A percentile compares a stretch with the other conserved stretches of the same genome.
Conservation (phyloP, 2,329 filamentous ascomycete genomes). For the Ophiostoma fasciatum region DNA sequence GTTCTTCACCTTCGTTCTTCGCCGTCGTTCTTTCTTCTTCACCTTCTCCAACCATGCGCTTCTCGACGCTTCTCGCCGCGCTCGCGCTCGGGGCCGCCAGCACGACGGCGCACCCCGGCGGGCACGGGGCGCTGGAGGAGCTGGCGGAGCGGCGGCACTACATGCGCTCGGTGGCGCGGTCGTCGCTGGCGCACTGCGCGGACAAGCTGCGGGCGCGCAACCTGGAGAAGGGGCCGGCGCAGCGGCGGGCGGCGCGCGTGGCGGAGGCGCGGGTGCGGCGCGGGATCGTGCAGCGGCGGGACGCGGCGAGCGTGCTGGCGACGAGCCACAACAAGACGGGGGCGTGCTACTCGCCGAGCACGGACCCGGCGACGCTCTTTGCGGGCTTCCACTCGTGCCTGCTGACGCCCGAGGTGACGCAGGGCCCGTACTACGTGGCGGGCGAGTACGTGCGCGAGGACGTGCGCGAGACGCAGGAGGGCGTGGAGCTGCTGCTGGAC, state of each 20-base stretch:
- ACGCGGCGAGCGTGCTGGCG: background rate
- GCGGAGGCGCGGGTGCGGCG: constrained; percentile 22
- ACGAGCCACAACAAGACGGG: constrained; percentile 18
- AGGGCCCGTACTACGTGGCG: constrained; percentile 39
- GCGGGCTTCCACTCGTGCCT: constrained; percentile 29
- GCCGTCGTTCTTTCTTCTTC: no score
- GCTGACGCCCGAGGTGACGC: constrained; percentile 35
- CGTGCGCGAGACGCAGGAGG: constrained; percentile 30
- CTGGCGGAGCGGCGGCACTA: constrained; percentile 24
- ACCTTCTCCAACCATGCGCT: constrained; percentile 6
- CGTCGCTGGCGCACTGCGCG: constrained; percentile 23
- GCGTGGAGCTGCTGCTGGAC: constrained; percentile 33
- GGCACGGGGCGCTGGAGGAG: constrained; percentile 26
- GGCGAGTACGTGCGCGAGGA: constrained; percentile 35
- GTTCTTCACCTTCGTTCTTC: no score
- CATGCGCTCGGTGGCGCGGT: constrained; percentile 19
- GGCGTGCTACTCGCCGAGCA: constrained; percentile 18
- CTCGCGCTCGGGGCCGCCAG: constrained; percentile 12
- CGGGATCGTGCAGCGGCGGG: background rate
- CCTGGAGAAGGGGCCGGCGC: constrained; percentile 20
- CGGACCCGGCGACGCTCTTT: constrained; percentile 23
- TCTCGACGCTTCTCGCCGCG: constrained; percentile 13
- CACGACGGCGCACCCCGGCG: constrained; percentile 23
- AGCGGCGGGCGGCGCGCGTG: constrained; percentile 19
- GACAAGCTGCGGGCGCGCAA: constrained; percentile 24